Conservation (phyloP, 148 eudicot genomes). For the Gaultheria prostrata region DNA sequence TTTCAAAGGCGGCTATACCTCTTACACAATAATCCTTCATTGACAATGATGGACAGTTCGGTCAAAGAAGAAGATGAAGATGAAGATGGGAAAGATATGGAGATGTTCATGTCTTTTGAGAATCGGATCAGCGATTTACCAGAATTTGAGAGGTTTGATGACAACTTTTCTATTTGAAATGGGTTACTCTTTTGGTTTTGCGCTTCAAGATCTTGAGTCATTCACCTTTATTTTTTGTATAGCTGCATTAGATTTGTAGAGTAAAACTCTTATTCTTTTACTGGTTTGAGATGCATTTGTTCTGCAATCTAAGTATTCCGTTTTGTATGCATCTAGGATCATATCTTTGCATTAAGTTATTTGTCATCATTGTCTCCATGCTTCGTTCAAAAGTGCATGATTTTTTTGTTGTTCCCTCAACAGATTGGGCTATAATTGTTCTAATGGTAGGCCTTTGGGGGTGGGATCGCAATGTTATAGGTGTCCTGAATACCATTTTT, state of each 20-base stretch:
- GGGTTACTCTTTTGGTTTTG: background rate
- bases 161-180: background rate
- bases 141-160: slow-evolving; percentile 10
- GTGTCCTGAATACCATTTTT: too few relatives aligned
- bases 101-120: background rate
- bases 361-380: too few relatives aligned
- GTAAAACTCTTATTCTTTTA: background rate
- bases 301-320: too few relatives aligned
- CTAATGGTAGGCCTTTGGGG: too few relatives aligned
- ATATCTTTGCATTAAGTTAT: too few relatives aligned
- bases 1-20: background rate
- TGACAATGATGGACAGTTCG: background rate
- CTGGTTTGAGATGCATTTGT: background rate
- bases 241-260: background rate
- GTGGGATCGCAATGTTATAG: too few relatives aligned
- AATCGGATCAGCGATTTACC: slow-evolving; percentile 1
- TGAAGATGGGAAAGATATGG: background rate
- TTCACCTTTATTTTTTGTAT: background rate
- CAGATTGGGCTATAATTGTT: too few relatives aligned
- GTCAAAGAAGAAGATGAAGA: slow-evolving; percentile 7
- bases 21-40: background rate
- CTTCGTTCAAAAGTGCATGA: too few relatives aligned
- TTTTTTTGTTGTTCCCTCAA: too few relatives aligned
- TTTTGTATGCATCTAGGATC: too few relatives aligned
- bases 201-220: background rate